Evolutionary conservation across 805 yeast species (phyloP).

Genomic region (Candida piceae): DNA sequence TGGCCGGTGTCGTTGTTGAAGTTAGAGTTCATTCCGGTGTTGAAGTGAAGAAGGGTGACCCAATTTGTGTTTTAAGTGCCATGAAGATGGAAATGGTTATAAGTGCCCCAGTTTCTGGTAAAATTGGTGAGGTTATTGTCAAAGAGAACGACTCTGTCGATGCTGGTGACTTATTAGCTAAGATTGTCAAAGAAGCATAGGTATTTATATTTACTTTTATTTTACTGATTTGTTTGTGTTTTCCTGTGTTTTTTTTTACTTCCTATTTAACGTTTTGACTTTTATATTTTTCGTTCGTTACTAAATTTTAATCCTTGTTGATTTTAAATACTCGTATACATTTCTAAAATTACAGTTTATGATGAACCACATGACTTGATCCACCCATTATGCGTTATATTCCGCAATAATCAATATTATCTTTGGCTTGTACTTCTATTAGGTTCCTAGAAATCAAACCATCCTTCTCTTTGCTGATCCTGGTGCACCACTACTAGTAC

Average conservation of each 20-base stretch:
- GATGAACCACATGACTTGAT: too few species aligned
- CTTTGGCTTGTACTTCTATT: too few species aligned
- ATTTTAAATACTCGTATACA: too few species aligned
- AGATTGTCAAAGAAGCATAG: constrained; percentile 37
- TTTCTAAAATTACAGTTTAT: too few species aligned
- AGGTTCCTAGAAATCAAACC: too few species aligned
- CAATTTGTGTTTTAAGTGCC: constrained; percentile 88
- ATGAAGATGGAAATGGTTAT: constrained; percentile 99
- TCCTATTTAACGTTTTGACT: background rate
- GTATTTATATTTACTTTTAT: background rate
- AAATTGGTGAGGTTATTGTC: constrained; percentile 67
- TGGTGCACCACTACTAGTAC: too few species aligned
- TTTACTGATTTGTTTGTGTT: background rate
- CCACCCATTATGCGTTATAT: too few species aligned
- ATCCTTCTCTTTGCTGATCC: too few species aligned
- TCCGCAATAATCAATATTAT: too few species aligned
- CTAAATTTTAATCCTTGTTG: too few species aligned
- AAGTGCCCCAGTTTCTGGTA: constrained; percentile 85
- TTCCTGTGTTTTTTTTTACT: background rate
- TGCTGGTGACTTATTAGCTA: constrained; percentile 81
- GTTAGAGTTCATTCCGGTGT: constrained; percentile 84
- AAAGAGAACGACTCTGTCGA: constrained; percentile 95
- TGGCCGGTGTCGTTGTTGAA: constrained; percentile 98
- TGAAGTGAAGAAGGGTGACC: constrained; percentile 94
- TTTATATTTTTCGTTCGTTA: background rate